Evolutionary conservation across 768 basidiomycete species (phyloP).

Genomic region (Boletus rubropictus): DNA sequence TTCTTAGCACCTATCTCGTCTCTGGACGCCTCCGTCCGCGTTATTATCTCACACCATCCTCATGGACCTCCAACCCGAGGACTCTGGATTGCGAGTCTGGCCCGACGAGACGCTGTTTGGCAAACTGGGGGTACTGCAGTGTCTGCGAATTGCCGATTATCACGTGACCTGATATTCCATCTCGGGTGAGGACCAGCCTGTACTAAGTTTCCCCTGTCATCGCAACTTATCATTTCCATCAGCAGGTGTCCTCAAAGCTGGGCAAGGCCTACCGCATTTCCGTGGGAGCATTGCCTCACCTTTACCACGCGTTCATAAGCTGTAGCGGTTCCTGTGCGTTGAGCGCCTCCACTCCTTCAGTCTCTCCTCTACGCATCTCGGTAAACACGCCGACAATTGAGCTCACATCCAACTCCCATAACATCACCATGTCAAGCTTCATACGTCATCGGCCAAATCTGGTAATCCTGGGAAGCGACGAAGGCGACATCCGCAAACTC

Average conservation of each 20-base stretch:
- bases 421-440: neutral
- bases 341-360: no score
- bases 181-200: constrained; percentile 58
- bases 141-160: constrained; percentile 59
- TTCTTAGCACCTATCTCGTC: constrained; percentile 52
- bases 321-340: neutral
- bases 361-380: neutral
- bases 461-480: neutral
- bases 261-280: no score
- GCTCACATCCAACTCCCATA: neutral
- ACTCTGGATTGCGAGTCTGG: constrained; percentile 20
- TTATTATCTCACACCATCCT: constrained; percentile 58
- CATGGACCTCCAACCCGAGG: constrained; percentile 47
- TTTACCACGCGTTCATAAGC: neutral
- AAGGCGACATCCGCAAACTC: neutral
- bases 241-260: no score
- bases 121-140: constrained; percentile 54
- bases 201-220: no score
- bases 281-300: no score
- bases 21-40: constrained; percentile 59
- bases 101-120: constrained; percentile 48
- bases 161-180: constrained; percentile 61
- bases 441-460: neutral
- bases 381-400: neutral
- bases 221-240: no score